Evolutionary conservation across 352 stramenopile genomes (phyloP), one percentile per base, ranked within the genome.

Genomic region (Globisporangium megalacanthum): DNA sequence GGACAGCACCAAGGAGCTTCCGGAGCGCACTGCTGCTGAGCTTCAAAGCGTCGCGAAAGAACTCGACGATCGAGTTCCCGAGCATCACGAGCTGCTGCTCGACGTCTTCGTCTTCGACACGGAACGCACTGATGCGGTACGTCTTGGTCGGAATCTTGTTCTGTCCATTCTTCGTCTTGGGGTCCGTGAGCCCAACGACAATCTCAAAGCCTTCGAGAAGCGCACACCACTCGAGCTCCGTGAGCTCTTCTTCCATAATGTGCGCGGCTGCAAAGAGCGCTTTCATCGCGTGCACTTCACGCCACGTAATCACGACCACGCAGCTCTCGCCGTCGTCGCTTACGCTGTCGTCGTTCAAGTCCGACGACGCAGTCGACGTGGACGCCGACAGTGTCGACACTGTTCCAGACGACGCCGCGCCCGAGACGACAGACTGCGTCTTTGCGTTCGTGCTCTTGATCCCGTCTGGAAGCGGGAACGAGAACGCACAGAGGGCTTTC

Each of bases 241-340:
- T 76, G 31, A 94, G 69, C 41, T 94, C 83, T 62, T 92, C 78
- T 39, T 90, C 81, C 83, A 94, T 94, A 36, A 92, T 87, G 49
- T 94, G 85, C 15, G 84, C 83, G 15, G 85, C 79, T 20, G 79
- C 81, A 52, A 92, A 92, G 17, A 94, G 65, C 11, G 83, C 79
- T 57, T 94, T 94, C 85, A 94, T 94, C n/a, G 85, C 85, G 44
- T 92, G 85, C 33, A 94, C 79, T 64, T 94, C 80, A 31, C 83
- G 75, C 85, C 85, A 94, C 45, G 71, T 91, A 48, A 92, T 69
- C 31, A 77, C 61, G 20, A 90, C 77, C 7, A 84, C 45, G 51
- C 69, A 88, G 35, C 73, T 86, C 39, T 90, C 78, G 8, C 73
- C 79, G 59, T 92, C 79, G 6, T 90, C 76, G 2, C 60, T 44